Conservation (phyloP, 1,284 basidiomycete genomes). For the Austroboletus rostrupii region DNA sequence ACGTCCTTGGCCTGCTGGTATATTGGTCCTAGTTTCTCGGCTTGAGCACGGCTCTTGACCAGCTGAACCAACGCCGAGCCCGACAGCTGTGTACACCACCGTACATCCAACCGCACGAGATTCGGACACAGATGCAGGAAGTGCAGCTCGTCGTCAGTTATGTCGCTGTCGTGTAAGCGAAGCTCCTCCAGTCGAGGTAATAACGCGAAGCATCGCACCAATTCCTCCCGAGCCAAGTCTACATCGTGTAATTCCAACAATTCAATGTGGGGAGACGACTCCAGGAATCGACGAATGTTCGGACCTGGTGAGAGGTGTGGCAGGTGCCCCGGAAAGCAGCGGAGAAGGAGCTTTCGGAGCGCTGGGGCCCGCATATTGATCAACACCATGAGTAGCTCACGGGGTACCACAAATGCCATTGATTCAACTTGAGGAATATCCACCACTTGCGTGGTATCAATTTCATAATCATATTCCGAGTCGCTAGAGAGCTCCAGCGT, state of each 20-base stretch:
- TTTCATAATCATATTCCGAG: conserved; percentile 34
- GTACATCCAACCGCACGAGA: conserved; percentile 49
- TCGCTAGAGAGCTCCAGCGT: conserved; percentile 38
- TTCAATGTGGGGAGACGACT: conserved; percentile 41
- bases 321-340: conserved; percentile 21
- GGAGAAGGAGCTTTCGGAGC: conserved; percentile 45
- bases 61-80: conserved; percentile 50
- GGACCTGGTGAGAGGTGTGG: conserved; percentile 35
- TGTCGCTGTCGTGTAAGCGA: conserved; percentile 57
- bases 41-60: conserved; percentile 37
- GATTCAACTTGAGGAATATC: conserved; percentile 38
- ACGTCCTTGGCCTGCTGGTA: conserved; percentile 24
- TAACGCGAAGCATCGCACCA: conserved; percentile 38
- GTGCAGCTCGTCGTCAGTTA: conserved; percentile 46
- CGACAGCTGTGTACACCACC: conserved; percentile 57
- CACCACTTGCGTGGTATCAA: conserved; percentile 29
- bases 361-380: conserved; percentile 40
- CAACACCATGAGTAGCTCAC: conserved; percentile 43
- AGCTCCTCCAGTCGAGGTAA: conserved; percentile 45
- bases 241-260: conserved; percentile 56
- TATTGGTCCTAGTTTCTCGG: not conserved
- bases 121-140: conserved; percentile 44
- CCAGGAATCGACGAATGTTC: conserved; percentile 39
- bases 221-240: conserved; percentile 42
- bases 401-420: conserved; percentile 40